These are phyloP conservation scores for Rhizophagus clarus DNA, from an alignment of 192 early-diverging fungal species.

Conservation along the genomic window DNA sequence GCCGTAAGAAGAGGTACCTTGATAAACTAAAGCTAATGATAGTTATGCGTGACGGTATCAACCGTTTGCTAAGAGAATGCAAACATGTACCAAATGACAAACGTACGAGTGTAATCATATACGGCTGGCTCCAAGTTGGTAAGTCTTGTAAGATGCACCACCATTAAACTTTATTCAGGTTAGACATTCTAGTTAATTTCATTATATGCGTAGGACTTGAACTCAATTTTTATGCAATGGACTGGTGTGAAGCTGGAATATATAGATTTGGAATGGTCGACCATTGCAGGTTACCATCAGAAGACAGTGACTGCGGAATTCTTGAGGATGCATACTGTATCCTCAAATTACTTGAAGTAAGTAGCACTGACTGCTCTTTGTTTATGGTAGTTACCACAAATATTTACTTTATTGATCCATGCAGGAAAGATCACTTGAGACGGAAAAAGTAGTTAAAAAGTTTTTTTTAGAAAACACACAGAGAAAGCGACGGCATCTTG, in stretches of 20 bases:
- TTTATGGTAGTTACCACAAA: conserved; percentile 1
- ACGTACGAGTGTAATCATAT: background rate
- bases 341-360: conserved; percentile 25
- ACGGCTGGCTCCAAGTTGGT: conserved; percentile 5
- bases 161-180: background rate
- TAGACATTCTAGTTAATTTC: background rate
- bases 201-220: conserved; percentile 17
- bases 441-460: conserved; percentile 19
- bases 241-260: background rate
- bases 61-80: background rate
- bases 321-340: conserved; percentile 11
- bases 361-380: background rate
- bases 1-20: conserved; percentile 6
- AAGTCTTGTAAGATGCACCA: background rate
- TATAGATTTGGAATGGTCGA: conserved; percentile 26
- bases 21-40: conserved; percentile 17
- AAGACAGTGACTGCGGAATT: background rate
- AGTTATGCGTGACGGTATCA: conserved; percentile 5
- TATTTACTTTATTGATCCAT: conserved; percentile 10
- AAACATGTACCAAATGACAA: background rate
- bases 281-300: conserved; percentile 14
- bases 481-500: conserved; percentile 5
- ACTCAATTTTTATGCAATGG: conserved; percentile 19
- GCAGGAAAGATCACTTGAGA: conserved; percentile 10
- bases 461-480: conserved; percentile 25